Conservation (phyloP, 441 rosid species). For the Eugenia klotzschiana region DNA sequence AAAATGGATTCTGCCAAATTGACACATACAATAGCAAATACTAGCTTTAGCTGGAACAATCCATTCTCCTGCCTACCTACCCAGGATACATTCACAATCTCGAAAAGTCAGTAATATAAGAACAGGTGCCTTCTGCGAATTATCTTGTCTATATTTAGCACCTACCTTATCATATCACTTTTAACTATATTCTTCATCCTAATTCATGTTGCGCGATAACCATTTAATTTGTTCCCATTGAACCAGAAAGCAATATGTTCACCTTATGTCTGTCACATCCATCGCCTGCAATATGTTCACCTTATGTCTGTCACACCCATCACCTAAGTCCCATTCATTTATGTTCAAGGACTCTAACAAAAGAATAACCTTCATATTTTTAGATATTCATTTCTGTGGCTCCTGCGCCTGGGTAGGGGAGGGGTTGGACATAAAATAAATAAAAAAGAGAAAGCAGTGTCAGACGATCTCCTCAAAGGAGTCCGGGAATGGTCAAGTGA, state of each 20-base stretch:
- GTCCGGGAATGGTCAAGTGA: neutral
- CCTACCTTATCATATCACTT: neutral
- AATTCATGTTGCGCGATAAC: neutral
- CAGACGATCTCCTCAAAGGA: neutral
- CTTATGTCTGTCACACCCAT: neutral
- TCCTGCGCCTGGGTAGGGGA: neutral
- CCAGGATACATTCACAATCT: neutral
- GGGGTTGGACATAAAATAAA: neutral
- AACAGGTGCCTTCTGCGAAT: neutral
- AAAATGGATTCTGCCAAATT: neutral
- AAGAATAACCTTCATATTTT: neutral
- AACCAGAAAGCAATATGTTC: neutral
- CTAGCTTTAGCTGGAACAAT: neutral
- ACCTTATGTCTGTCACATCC: neutral
- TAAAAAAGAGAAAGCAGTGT: neutral
- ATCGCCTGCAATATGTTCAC: neutral
- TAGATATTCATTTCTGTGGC: neutral
- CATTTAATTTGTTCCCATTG: neutral
- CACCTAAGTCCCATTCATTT: neutral
- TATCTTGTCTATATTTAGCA: neutral
- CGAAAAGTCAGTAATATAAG: neutral
- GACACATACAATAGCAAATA: neutral
- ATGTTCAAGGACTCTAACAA: neutral
- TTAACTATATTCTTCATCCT: neutral
- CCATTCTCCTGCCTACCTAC: neutral